Percentiles rank a stretch among this genome's conserved stretches.
Evolutionary conservation across 768 basidiomycete species (phyloP).

Genomic region (Rhizopogon roseolus): DNA sequence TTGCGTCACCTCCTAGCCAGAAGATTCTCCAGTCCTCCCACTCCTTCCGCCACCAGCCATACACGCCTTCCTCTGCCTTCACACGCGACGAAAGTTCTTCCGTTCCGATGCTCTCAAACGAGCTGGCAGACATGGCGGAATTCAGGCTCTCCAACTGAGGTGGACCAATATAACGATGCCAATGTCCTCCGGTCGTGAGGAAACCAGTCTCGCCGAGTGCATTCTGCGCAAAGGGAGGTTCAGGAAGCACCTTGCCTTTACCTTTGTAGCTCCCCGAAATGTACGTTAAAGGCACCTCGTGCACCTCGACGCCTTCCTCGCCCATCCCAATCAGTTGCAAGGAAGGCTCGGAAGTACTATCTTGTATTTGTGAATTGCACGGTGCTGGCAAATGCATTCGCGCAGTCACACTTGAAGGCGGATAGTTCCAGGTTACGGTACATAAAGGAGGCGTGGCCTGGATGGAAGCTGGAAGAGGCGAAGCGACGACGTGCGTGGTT

Average conservation of each 20-base stretch:
- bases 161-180: conserved; percentile 33
- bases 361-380: conserved; percentile 11
- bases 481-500: conserved; percentile 61
- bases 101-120: conserved; percentile 49
- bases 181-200: conserved; percentile 42
- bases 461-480: conserved; percentile 57
- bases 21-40: conserved; percentile 74
- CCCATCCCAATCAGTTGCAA: conserved; percentile 70
- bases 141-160: conserved; percentile 37
- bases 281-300: conserved; percentile 56
- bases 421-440: conserved; percentile 51
- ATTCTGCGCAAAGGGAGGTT: conserved; percentile 49
- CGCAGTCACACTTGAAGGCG: conserved; percentile 50
- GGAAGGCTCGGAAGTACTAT: conserved; percentile 31
- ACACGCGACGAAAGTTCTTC: conserved; percentile 43
- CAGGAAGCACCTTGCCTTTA: conserved; percentile 42
- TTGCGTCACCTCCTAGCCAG: conserved; percentile 67
- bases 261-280: conserved; percentile 29
- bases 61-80: conserved; percentile 59
- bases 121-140: conserved; percentile 38
- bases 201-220: conserved; percentile 60
- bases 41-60: conserved; percentile 76
- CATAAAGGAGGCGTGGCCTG: conserved; percentile 46
- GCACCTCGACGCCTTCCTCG: conserved; percentile 69
- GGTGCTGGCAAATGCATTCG: conserved; percentile 40